Evolutionary conservation across 495 filamentous ascomycete genomes (phyloP).

Genomic region (Annulohypoxylon bovei): DNA sequence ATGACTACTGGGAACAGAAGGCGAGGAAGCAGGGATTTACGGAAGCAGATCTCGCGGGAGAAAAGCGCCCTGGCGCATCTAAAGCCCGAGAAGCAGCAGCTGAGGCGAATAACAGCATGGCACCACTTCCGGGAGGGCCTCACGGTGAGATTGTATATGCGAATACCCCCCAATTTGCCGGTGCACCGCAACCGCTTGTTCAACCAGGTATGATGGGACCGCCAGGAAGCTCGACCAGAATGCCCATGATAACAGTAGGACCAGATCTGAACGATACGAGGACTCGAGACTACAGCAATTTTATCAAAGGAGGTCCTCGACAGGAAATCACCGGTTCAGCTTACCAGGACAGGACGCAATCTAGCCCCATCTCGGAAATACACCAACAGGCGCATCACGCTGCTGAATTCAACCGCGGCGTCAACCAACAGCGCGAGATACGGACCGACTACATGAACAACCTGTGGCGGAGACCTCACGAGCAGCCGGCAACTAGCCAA

Average conservation of each 20-base stretch:
- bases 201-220: slow-evolving; percentile 74
- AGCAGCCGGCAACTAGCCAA: slow-evolving; percentile 68
- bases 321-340: slow-evolving; percentile 90
- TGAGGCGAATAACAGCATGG: slow-evolving; percentile 59
- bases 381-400: slow-evolving; percentile 87
- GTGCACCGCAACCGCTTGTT: slow-evolving; percentile 71
- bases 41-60: slow-evolving; percentile 93
- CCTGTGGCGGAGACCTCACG: slow-evolving; percentile 80
- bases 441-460: slow-evolving; percentile 79
- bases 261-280: slow-evolving; percentile 81
- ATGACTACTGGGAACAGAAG: slow-evolving; percentile 99
- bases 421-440: slow-evolving; percentile 77
- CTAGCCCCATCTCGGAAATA: slow-evolving; percentile 83
- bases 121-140: slow-evolving; percentile 62
- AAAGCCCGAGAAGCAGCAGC: slow-evolving; percentile 87
- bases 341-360: slow-evolving; percentile 86
- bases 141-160: slow-evolving; percentile 86
- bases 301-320: slow-evolving; percentile 76
- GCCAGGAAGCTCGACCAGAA: slow-evolving; percentile 71
- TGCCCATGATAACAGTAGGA: slow-evolving; percentile 86
- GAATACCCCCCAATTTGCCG: slow-evolving; percentile 71
- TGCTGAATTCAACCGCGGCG: slow-evolving; percentile 86
- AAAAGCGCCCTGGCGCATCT: slow-evolving; percentile 92
- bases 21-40: slow-evolving; percentile 98
- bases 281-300: slow-evolving; percentile 80